Percentiles rank a stretch among this genome's conserved stretches.
Evolutionary conservation across 2,329 filamentous ascomycete species (phyloP).

Genomic region (Monilinia fructicola): DNA sequence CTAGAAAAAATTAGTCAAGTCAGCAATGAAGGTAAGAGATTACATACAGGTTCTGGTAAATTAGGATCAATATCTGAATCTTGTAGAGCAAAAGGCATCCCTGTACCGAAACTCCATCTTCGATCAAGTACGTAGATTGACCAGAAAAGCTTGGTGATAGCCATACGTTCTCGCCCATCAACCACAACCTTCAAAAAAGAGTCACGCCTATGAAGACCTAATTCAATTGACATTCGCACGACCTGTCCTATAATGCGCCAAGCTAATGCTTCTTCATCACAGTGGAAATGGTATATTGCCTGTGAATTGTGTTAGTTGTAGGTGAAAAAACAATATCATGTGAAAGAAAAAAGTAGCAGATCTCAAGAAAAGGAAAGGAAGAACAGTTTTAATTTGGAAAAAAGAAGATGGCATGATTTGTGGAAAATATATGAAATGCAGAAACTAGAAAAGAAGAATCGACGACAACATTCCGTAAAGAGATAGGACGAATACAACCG

Average conservation of each 20-base stretch:
- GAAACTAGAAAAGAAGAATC: background rate
- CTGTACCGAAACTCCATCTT: conserved; percentile 86
- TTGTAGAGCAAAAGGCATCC: conserved; percentile 80
- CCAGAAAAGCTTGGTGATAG: conserved; percentile 78
- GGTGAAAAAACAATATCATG: conserved; percentile 33
- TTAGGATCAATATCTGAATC: conserved; percentile 82
- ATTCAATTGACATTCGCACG: conserved; percentile 72
- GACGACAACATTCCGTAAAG: background rate
- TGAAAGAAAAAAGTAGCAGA: background rate
- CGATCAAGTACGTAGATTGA: conserved; percentile 81
- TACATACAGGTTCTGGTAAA: conserved; percentile 73
- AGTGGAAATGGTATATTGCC: conserved; percentile 79
- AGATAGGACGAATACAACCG: background rate
- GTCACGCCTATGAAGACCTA: conserved; percentile 79
- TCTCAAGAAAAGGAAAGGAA: background rate
- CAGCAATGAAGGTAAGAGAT: conserved; percentile 25
- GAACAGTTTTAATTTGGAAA: background rate
- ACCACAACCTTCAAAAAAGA: conserved; percentile 66
- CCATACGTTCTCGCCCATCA: conserved; percentile 65
- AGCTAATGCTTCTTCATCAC: conserved; percentile 79
- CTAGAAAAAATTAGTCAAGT: conserved; percentile 28
- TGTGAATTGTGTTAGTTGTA: conserved; percentile 45
- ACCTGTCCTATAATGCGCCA: conserved; percentile 87
- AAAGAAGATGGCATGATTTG: background rate
- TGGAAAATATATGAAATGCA: background rate